Conservation (phyloP, 768 basidiomycete species). For the Rhodosporidiobolus odoratus region DNA sequence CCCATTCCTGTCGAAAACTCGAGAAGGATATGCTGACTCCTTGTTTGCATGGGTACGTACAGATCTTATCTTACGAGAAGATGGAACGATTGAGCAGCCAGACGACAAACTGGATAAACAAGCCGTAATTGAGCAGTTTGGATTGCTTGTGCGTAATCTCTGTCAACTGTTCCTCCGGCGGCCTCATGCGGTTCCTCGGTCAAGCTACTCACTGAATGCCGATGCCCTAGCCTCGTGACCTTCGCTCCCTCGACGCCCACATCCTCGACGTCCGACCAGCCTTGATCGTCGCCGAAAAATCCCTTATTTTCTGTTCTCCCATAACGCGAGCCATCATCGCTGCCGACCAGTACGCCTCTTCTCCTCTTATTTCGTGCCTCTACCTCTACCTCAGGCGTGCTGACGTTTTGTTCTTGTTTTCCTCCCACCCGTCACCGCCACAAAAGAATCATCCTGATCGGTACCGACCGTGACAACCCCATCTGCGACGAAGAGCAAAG, state of each 20-base stretch:
- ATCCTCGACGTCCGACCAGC: conserved; percentile 36
- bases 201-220: background rate
- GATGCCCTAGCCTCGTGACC: conserved; percentile 23
- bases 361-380: background rate
- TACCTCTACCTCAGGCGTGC: background rate
- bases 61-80: conserved; percentile 5
- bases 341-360: background rate
- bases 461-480: conserved; percentile 28
- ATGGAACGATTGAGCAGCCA: conserved; percentile 20
- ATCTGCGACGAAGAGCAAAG: conserved; percentile 18
- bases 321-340: conserved; percentile 34
- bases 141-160: conserved; percentile 6
- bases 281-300: conserved; percentile 15
- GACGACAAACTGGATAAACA: conserved; percentile 22
- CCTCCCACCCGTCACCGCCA: too few relatives aligned
- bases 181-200: background rate
- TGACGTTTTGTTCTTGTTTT: too few relatives aligned
- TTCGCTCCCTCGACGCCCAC: conserved; percentile 35
- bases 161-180: background rate
- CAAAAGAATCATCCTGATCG: conserved; percentile 23
- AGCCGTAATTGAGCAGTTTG: conserved; percentile 9
- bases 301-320: conserved; percentile 31
- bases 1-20: too few relatives aligned
- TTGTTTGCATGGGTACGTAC: too few relatives aligned
- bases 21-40: too few relatives aligned